Conservation (phyloP, 2,329 filamentous ascomycete species). For the Taxawa tesnikishii region DNA sequence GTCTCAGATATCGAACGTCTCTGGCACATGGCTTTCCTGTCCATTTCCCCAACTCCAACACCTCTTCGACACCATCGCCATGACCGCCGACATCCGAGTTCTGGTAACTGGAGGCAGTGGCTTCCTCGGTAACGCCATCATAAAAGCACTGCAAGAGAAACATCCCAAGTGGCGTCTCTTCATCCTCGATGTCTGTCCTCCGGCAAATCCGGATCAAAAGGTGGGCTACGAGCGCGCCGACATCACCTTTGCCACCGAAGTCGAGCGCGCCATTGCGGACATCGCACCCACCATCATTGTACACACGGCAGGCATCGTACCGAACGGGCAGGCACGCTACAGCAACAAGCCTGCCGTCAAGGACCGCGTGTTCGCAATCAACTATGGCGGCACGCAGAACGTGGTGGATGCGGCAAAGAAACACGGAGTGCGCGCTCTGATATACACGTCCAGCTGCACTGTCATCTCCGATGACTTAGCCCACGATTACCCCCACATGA, state of each 20-base stretch:
- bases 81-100: slow-evolving; percentile 13
- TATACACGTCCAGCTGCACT: slow-evolving; percentile 84
- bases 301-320: slow-evolving; percentile 59
- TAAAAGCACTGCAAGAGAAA: slow-evolving; percentile 23
- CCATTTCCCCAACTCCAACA: not conserved
- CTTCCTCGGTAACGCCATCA: slow-evolving; percentile 31
- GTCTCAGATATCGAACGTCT: too few relatives aligned
- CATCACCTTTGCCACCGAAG: slow-evolving; percentile 22
- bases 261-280: slow-evolving; percentile 40
- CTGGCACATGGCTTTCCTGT: not conserved
- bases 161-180: slow-evolving; percentile 26
- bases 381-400: slow-evolving; percentile 72
- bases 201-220: slow-evolving; percentile 10
- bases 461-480: slow-evolving; percentile 68
- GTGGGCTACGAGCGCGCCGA: slow-evolving; percentile 26
- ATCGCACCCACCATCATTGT: slow-evolving; percentile 72
- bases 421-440: slow-evolving; percentile 60
- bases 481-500: slow-evolving; percentile 68
- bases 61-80: not conserved
- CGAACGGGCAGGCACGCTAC: slow-evolving; percentile 26
- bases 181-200: slow-evolving; percentile 26
- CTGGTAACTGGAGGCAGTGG: slow-evolving; percentile 36
- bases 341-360: slow-evolving; percentile 22
- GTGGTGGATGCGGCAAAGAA: slow-evolving; percentile 62
- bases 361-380: slow-evolving; percentile 65